Percentiles rank a stretch among this genome's conserved stretches.
These are phyloP conservation scores for Salvia miltiorrhiza DNA, from an alignment of 257 asterid species.

Conservation along the genomic window DNA sequence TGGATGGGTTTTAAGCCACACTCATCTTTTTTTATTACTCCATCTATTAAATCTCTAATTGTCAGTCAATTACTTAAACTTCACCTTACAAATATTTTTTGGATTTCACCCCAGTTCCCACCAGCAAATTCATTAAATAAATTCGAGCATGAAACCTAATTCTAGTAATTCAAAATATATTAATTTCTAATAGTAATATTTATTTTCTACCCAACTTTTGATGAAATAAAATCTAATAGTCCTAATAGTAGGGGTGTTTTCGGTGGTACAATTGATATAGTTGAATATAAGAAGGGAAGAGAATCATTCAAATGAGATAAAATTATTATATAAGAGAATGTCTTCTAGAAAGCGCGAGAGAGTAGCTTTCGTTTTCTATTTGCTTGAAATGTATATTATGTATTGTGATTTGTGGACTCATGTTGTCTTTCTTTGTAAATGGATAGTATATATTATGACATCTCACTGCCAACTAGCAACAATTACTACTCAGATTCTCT, in stretches of 20 bases:
- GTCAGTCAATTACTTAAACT: not conserved
- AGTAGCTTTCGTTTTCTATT: not conserved
- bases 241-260: no score
- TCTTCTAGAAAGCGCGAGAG: no score
- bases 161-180: no score
- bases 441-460: not conserved
- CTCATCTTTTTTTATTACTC: not conserved
- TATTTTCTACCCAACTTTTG: no score
- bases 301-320: no score
- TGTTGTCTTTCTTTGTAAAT: not conserved
- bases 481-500: constrained; percentile 33
- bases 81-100: not conserved
- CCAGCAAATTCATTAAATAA: not conserved
- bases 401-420: not conserved
- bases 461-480: constrained; percentile 22
- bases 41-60: not conserved
- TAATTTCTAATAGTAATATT: no score
- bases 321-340: no score
- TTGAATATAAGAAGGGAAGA: no score
- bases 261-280: no score
- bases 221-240: no score
- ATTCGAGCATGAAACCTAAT: no score
- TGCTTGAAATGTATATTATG: not conserved
- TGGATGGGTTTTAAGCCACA: constrained; percentile 31
- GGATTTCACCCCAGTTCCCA: not conserved